A percentile compares a stretch with the other conserved stretches of the same genome.
These are phyloP conservation scores for Arabidopsis lyrata DNA, from an alignment of 441 rosid species.

Conservation along the genomic window DNA sequence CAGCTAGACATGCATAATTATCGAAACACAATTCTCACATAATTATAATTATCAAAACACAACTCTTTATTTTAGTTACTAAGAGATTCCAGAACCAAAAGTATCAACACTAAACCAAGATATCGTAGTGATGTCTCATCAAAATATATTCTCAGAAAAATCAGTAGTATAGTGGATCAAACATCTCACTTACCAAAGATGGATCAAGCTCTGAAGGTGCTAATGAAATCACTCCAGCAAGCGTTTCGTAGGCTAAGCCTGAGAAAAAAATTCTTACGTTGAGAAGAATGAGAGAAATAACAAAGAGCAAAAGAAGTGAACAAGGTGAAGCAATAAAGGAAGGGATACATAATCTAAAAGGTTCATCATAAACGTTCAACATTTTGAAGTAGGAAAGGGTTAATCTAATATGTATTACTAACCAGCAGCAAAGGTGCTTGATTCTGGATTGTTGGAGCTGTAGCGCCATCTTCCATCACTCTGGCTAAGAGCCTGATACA, in stretches of 20 bases:
- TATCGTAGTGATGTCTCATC: background rate
- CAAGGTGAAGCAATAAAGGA: constrained; percentile 18
- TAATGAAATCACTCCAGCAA: constrained; percentile 84
- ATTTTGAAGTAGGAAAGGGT: constrained; percentile 12
- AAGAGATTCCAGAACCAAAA: constrained; percentile 1
- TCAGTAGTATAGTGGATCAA: constrained; percentile 3
- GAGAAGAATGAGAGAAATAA: constrained; percentile 4
- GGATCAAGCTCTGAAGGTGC: constrained; percentile 80
- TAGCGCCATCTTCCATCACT: constrained; percentile 97
- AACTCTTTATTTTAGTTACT: constrained; percentile 10
- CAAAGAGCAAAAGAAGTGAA: constrained; percentile 19
- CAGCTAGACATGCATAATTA: constrained; percentile 14
- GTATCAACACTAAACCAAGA: constrained; percentile 18
- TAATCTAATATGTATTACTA: constrained; percentile 39
- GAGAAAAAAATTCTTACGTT: constrained; percentile 28
- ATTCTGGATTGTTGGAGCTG: constrained; percentile 77
- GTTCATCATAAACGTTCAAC: constrained; percentile 5
- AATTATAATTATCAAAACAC: background rate
- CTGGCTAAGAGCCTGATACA: constrained; percentile 84
- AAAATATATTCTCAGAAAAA: constrained; percentile 12
- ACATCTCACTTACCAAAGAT: constrained; percentile 68
- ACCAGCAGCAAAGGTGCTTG: constrained; percentile 97
- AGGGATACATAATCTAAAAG: background rate
- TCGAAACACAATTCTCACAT: background rate
- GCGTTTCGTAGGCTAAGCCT: constrained; percentile 93